Percentiles rank a stretch among this genome's conserved stretches.
These are phyloP conservation scores for Xylaria palmicola DNA, from an alignment of 495 filamentous ascomycete species.

Conservation along the genomic window DNA sequence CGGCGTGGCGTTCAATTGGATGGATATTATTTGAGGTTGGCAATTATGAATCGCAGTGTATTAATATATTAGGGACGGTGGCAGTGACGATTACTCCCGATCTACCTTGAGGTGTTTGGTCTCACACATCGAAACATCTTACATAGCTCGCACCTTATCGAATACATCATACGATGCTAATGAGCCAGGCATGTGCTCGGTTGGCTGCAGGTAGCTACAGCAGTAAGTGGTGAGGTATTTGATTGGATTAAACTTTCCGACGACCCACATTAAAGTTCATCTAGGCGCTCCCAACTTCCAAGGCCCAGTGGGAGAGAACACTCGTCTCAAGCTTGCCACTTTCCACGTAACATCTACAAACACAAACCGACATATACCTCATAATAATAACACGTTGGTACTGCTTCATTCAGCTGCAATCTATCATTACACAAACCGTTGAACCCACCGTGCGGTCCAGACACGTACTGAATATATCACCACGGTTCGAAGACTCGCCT, in stretches of 20 bases:
- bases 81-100: background rate
- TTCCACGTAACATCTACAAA: no score
- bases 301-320: background rate
- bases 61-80: background rate
- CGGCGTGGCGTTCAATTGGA: background rate
- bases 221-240: background rate
- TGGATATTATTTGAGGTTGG: background rate
- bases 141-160: background rate
- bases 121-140: background rate
- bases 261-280: slow-evolving; percentile 10
- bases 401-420: no score
- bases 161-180: slow-evolving; percentile 15
- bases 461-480: no score
- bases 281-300: background rate
- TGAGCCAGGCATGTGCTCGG: background rate
- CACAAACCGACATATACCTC: no score
- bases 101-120: background rate
- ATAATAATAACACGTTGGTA: no score
- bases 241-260: background rate
- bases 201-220: background rate
- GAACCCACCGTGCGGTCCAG: no score
- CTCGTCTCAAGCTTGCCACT: background rate
- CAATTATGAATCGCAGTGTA: background rate
- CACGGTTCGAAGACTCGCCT: no score
- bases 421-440: no score